Conservation (phyloP, 2,329 filamentous ascomycete species). For the Spiromastix sp. region DNA sequence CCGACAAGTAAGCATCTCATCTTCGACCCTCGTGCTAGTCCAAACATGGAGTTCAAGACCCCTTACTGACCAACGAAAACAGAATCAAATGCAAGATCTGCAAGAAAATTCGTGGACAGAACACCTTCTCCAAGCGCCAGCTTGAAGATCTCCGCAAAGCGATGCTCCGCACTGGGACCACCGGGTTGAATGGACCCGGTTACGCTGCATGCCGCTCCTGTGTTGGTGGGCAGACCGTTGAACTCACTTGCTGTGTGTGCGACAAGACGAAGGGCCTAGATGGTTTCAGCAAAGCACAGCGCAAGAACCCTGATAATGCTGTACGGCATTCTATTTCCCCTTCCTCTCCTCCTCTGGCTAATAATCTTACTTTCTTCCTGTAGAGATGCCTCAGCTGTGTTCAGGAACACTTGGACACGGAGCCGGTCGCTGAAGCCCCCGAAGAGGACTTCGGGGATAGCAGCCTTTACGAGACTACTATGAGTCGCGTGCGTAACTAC, state of each 20-base stretch:
- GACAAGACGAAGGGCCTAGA: conserved; percentile 36
- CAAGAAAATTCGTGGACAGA: conserved; percentile 27
- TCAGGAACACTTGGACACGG: conserved; percentile 23
- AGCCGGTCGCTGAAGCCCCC: conserved; percentile 22
- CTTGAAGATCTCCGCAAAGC: conserved; percentile 25
- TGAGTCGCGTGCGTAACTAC: no score
- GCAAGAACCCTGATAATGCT: conserved; percentile 34
- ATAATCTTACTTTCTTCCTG: neutral
- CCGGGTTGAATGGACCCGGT: conserved; percentile 10
- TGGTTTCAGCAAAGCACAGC: conserved; percentile 40
- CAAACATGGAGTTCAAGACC: neutral
- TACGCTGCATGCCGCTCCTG: conserved; percentile 36
- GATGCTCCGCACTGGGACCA: conserved; percentile 12
- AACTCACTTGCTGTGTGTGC: conserved; percentile 41
- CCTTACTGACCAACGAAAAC: conserved; percentile 1
- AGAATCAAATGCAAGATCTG: conserved; percentile 41
- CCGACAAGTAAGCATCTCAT: conserved; percentile 21
- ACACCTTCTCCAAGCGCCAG: conserved; percentile 39
- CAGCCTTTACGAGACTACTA: conserved; percentile 1
- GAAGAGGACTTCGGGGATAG: conserved; percentile 16
- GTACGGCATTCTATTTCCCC: conserved; percentile 25
- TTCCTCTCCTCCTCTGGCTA: conserved; percentile 5
- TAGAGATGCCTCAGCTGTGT: conserved; percentile 35
- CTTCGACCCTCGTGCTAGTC: neutral
- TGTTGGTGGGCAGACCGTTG: conserved; percentile 31